A percentile compares a stretch with the other conserved stretches of the same genome.
phyloP scores from a whole-genome alignment of 2,329 filamentous ascomycete species.

The Chaetomium sp. region DNA sequence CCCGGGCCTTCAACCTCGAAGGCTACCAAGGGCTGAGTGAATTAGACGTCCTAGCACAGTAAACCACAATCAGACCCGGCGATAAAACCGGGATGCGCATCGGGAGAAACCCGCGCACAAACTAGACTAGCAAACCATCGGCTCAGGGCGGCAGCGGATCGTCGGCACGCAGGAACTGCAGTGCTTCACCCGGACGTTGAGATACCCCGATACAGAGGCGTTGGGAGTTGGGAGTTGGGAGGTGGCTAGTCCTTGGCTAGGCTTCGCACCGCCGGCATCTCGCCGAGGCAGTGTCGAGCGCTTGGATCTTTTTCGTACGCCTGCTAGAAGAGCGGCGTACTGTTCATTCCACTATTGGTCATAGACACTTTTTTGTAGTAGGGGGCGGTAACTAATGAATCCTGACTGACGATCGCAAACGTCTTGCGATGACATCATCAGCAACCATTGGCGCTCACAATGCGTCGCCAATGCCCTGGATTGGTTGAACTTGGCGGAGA shows the following conservation, averaged over 20 bases:
- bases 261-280: too few relatives aligned
- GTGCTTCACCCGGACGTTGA: conserved; percentile 5
- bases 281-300: not conserved
- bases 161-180: not conserved
- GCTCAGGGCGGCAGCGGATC: not conserved
- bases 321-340: not conserved
- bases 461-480: not conserved
- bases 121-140: not conserved
- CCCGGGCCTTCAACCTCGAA: conserved; percentile 20
- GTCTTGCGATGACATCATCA: conserved; percentile 13
- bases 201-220: conserved; percentile 15
- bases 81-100: not conserved
- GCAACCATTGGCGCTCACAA: not conserved
- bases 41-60: not conserved
- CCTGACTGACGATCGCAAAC: not conserved
- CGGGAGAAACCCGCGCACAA: not conserved
- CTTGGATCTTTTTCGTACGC: not conserved
- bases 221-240: conserved; percentile 1
- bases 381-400: conserved; percentile 8
- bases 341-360: not conserved
- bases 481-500: not conserved
- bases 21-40: conserved; percentile 24
- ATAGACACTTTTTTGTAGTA: not conserved
- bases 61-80: not conserved
- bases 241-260: not conserved